phyloP scores from a whole-genome alignment of 208 protist species.

The Blastocrithidia nonstop region DNA sequence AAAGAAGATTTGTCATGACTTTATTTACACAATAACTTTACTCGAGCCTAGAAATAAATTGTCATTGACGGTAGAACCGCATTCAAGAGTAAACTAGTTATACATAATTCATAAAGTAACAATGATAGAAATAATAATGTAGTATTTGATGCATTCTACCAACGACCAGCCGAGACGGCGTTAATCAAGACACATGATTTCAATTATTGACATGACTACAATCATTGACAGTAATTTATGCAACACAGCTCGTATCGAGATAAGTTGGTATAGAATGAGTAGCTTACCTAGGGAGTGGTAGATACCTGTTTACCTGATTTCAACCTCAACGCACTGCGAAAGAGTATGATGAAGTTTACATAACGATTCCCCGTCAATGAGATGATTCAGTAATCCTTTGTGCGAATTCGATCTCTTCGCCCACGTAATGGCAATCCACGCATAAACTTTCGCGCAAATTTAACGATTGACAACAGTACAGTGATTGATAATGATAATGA shows the following conservation, averaged over 20 bases:
- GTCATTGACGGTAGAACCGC: no score
- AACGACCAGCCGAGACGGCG: constrained; percentile 27
- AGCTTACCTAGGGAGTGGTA: constrained; percentile 46
- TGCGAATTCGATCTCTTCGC: constrained; percentile 47
- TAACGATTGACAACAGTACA: no score
- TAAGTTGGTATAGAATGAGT: constrained; percentile 26
- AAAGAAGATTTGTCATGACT: no score
- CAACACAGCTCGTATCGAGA: constrained; percentile 14
- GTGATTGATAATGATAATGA: no score
- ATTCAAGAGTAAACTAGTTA: no score
- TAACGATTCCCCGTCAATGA: constrained; percentile 78
- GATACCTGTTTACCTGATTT: constrained; percentile 64
- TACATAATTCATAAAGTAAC: no score
- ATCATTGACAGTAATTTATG: constrained; percentile 28
- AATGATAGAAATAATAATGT: constrained; percentile 6
- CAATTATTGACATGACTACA: constrained; percentile 52
- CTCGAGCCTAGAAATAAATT: no score
- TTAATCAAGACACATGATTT: constrained; percentile 31
- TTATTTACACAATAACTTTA: no score
- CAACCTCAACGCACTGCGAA: constrained; percentile 40
- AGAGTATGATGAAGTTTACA: constrained; percentile 72
- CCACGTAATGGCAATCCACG: constrained; percentile 13
- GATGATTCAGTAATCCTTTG: constrained; percentile 78
- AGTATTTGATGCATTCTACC: constrained; percentile 56
- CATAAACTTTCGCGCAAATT: constrained; percentile 15